Conservation (phyloP, 2,329 filamentous ascomycete genomes). For the Ilyonectria destructans region DNA sequence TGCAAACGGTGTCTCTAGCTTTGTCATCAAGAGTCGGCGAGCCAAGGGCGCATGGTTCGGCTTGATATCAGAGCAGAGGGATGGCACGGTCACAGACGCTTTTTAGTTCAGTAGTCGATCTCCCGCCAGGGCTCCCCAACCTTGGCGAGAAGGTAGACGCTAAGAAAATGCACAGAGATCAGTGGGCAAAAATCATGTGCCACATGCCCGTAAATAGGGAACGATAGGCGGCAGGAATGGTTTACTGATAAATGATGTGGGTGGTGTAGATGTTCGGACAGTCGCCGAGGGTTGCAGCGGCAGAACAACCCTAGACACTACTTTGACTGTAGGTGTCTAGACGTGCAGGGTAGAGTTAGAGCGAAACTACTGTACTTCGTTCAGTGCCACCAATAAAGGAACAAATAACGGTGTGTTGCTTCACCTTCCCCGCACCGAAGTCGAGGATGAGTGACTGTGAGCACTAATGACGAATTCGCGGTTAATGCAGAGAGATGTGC, state of each 20-base stretch:
- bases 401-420: constrained; percentile 14
- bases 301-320: constrained; percentile 4
- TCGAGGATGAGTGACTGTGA: neutral
- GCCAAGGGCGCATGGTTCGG: constrained; percentile 8
- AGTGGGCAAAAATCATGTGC: neutral
- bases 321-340: neutral
- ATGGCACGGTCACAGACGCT: constrained; percentile 17
- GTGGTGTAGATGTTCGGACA: constrained; percentile 22
- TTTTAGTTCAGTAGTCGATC: constrained; percentile 7
- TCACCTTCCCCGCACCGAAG: constrained; percentile 25
- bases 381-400: neutral
- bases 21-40: neutral
- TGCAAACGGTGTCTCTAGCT: constrained; percentile 1
- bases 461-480: neutral
- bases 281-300: constrained; percentile 15
- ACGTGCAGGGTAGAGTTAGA: constrained; percentile 6
- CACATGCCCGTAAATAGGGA: neutral
- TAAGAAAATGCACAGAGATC: neutral
- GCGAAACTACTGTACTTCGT: constrained; percentile 12
- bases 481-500: constrained; percentile 9
- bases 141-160: neutral
- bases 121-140: constrained; percentile 4
- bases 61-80: constrained; percentile 8
- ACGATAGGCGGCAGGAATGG: neutral
- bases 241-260: constrained; percentile 5